phyloP scores from a whole-genome alignment of 139 green algal genomes.

The Chlamydomonas sp. region DNA sequence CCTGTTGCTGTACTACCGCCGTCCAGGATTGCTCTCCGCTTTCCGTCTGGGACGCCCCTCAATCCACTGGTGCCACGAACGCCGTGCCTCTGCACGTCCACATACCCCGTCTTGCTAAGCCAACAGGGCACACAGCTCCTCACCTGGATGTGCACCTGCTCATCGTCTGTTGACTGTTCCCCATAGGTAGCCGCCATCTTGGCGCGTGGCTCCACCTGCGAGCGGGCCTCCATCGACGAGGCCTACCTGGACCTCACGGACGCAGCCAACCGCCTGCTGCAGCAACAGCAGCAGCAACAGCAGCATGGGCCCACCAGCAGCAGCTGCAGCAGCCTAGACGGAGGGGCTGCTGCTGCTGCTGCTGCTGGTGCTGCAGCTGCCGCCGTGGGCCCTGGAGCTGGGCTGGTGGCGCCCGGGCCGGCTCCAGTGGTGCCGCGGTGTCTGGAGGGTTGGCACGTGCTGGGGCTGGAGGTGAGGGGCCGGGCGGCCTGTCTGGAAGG shows the following conservation, averaged over 20 bases:
- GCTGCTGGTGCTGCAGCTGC: not conserved
- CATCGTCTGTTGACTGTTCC: not conserved
- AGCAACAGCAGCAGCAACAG: not conserved
- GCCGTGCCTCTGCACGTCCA: too few species aligned
- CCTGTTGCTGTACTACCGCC: not conserved
- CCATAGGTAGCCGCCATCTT: constrained; percentile 69
- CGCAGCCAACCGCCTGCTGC: constrained; percentile 55
- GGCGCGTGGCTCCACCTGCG: constrained; percentile 49
- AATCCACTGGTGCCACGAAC: too few species aligned
- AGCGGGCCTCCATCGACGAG: constrained; percentile 88
- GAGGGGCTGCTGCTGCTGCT: not conserved
- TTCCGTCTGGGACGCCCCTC: too few species aligned
- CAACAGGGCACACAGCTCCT: too few species aligned
- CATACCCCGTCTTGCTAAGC: too few species aligned
- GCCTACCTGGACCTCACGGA: constrained; percentile 85
- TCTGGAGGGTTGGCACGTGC: constrained; percentile 64
- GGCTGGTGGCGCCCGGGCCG: constrained; percentile 3
- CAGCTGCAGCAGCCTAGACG: not conserved
- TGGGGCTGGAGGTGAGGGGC: constrained; percentile 19
- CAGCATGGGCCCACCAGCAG: not conserved
- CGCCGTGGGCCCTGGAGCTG: not conserved
- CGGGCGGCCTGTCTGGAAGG: not conserved
- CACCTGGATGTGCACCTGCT: too few species aligned
- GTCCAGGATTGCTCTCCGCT: too few species aligned
- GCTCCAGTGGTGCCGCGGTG: constrained; percentile 39